A percentile compares a stretch with the other conserved stretches of the same genome.
Conservation (phyloP, 108 stramenopile genomes). For the Licmophora abbreviata region DNA sequence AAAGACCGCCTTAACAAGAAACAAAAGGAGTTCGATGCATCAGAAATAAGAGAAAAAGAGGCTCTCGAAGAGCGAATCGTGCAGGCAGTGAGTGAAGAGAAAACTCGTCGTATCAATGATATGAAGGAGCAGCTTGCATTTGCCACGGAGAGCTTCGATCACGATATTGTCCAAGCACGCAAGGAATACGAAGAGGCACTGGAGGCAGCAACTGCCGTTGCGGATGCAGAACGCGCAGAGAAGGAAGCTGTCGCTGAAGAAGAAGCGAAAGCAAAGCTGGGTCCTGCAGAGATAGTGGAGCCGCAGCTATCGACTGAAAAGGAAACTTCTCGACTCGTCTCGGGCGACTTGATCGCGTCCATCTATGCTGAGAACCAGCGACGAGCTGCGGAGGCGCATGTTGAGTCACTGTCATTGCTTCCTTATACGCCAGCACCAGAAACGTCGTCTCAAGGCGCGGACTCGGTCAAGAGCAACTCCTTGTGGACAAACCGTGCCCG, state of each 20-base stretch:
- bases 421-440: constrained; percentile 10
- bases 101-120: constrained; percentile 7
- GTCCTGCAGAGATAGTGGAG: constrained; percentile 20
- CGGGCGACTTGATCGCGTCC: constrained; percentile 25
- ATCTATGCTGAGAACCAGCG: constrained; percentile 51
- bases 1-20: background rate
- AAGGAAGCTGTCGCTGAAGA: constrained; percentile 25
- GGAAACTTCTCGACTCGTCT: constrained; percentile 18
- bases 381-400: constrained; percentile 49
- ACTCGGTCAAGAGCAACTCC: constrained; percentile 22
- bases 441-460: constrained; percentile 7
- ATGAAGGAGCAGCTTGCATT: constrained; percentile 14
- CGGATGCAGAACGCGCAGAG: too few relatives aligned
- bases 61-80: constrained; percentile 42
- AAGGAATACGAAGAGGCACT: constrained; percentile 20
- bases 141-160: constrained; percentile 16
- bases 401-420: constrained; percentile 32
- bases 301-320: constrained; percentile 8
- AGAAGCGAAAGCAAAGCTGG: constrained; percentile 21
- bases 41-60: constrained; percentile 10
- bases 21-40: background rate
- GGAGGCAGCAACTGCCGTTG: constrained; percentile 6
- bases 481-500: constrained; percentile 63
- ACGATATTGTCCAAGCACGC: constrained; percentile 21
- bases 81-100: constrained; percentile 12